These are phyloP conservation scores for Nectriaceae sp. DNA, from an alignment of 2,329 filamentous ascomycete genomes.

Conservation along the genomic window DNA sequence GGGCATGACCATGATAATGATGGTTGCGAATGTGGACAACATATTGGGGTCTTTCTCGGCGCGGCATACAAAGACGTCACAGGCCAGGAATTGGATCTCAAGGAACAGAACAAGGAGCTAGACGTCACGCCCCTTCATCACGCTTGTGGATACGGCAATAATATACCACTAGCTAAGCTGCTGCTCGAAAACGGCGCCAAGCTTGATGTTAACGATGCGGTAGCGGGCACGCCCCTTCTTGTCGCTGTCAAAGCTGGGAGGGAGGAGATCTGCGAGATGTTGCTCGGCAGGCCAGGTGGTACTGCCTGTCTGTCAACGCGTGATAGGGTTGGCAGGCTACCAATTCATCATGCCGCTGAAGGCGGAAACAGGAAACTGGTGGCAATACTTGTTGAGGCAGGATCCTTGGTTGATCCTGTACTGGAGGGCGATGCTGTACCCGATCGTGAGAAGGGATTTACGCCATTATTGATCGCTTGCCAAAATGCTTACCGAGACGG, in stretches of 20 bases:
- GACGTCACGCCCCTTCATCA: slow-evolving; percentile 9
- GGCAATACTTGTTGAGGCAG: slow-evolving; percentile 4
- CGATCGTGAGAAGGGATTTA: slow-evolving; percentile 6
- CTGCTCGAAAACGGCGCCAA: slow-evolving; percentile 4
- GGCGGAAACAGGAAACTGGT: background rate
- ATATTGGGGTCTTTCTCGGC: slow-evolving; percentile 3
- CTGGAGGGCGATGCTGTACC: slow-evolving; percentile 1
- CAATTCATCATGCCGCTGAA: slow-evolving; percentile 6
- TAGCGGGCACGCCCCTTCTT: slow-evolving; percentile 4
- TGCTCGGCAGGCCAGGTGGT: slow-evolving; percentile 3
- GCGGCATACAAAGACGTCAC: background rate
- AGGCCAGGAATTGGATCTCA: background rate
- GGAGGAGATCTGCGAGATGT: slow-evolving; percentile 1
- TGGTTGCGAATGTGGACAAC: slow-evolving; percentile 6
- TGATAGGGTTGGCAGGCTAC: background rate
- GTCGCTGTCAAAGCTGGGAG: background rate
- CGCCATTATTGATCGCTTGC: slow-evolving; percentile 4
- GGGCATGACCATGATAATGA: background rate
- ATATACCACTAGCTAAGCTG: slow-evolving; percentile 1
- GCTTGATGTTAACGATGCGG: slow-evolving; percentile 1
- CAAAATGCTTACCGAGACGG: background rate
- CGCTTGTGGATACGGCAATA: slow-evolving; percentile 6
- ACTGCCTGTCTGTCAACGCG: slow-evolving; percentile 1
- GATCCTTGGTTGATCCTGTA: slow-evolving; percentile 2
- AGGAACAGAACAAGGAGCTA: slow-evolving; percentile 1